These are phyloP conservation scores for Lactarius tabidus DNA, from an alignment of 768 basidiomycete genomes.

Conservation along the genomic window DNA sequence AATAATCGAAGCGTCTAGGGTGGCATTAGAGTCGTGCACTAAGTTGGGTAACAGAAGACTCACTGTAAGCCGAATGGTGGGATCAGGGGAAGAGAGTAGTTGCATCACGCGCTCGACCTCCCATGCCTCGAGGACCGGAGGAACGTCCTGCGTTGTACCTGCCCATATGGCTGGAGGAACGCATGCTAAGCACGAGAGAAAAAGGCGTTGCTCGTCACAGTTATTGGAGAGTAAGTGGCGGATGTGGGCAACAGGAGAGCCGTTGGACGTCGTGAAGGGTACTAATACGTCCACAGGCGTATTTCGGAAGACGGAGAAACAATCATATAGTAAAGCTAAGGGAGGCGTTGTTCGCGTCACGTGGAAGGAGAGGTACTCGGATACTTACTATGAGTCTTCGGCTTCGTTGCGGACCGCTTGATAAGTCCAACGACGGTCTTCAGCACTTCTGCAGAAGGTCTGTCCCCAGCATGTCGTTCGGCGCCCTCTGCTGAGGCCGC, in stretches of 20 bases:
- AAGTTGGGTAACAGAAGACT: conserved; percentile 19
- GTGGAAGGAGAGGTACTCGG: too few species aligned
- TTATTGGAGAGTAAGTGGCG: conserved; percentile 57
- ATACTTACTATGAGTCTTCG: conserved; percentile 13
- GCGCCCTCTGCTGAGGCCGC: not conserved
- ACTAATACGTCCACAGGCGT: conserved; percentile 12
- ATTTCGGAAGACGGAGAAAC: conserved; percentile 20
- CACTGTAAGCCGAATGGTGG: conserved; percentile 56
- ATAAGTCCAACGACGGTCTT: conserved; percentile 15
- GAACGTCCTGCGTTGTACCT: conserved; percentile 48
- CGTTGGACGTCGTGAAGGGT: conserved; percentile 9
- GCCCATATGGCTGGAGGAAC: conserved; percentile 64
- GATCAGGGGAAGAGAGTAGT: conserved; percentile 58
- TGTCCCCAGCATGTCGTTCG: conserved; percentile 5
- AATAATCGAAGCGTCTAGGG: conserved; percentile 59
- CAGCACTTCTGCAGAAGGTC: conserved; percentile 19
- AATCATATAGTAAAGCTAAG: conserved; percentile 16
- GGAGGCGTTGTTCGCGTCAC: not conserved
- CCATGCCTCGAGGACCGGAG: conserved; percentile 58
- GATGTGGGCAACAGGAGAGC: conserved; percentile 41
- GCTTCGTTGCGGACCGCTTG: conserved; percentile 10
- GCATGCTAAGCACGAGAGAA: conserved; percentile 59
- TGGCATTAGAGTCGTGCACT: not conserved
- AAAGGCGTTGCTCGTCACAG: conserved; percentile 60
- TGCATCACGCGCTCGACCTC: conserved; percentile 74